phyloP scores from a whole-genome alignment of 164 flowering plant genomes.

The Tetracentron sinense region DNA sequence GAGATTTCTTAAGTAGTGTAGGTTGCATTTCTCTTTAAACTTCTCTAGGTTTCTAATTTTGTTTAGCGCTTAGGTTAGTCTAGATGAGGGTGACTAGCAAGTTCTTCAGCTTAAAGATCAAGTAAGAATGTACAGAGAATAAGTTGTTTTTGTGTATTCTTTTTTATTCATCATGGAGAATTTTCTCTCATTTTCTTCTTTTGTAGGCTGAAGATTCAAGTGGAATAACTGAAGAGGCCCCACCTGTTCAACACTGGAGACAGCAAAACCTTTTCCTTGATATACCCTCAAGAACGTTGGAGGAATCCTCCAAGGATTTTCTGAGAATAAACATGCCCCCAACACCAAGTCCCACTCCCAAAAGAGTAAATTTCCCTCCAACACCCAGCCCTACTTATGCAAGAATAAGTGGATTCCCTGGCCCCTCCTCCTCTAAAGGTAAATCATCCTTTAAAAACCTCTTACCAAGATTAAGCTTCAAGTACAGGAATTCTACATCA shows the following conservation, averaged over 20 bases:
- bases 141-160: background rate
- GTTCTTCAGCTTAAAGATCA: no score
- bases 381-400: slow-evolving; percentile 42
- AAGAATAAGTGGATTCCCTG: slow-evolving; percentile 35
- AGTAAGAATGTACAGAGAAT: no score
- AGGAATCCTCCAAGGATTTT: slow-evolving; percentile 29
- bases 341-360: slow-evolving; percentile 38
- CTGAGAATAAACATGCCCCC: slow-evolving; percentile 42
- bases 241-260: slow-evolving; percentile 20
- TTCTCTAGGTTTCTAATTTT: no score
- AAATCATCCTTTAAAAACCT: slow-evolving; percentile 49
- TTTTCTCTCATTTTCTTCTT: background rate
- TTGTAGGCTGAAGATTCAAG: slow-evolving; percentile 31
- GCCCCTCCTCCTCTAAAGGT: slow-evolving; percentile 43
- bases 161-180: background rate
- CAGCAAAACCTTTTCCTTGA: slow-evolving; percentile 29
- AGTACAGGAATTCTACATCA: slow-evolving; percentile 33
- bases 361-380: slow-evolving; percentile 42
- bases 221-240: slow-evolving; percentile 42
- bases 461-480: slow-evolving; percentile 72
- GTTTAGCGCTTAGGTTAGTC: no score
- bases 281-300: slow-evolving; percentile 36
- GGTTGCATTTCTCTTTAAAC: no score
- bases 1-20: no score
- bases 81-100: no score